phyloP scores from a whole-genome alignment of 2,329 filamentous ascomycete species.

The Fusarium tupiense region DNA sequence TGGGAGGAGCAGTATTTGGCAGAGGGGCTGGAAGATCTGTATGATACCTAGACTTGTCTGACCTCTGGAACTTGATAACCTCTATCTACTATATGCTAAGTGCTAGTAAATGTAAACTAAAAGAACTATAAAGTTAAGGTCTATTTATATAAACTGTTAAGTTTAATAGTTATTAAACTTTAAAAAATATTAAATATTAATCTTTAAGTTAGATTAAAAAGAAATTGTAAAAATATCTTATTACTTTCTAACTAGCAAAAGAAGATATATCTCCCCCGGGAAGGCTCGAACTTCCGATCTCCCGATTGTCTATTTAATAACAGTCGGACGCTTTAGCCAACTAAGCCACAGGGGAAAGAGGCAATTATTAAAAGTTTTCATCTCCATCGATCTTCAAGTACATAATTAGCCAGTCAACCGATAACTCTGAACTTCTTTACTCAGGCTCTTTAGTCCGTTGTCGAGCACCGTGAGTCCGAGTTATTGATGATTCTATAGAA shows the following conservation, averaged over 20 bases:
- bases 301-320: constrained; percentile 41
- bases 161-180: background rate
- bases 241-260: background rate
- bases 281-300: constrained; percentile 46
- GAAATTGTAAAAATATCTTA: accelerated
- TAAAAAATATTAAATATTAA: background rate
- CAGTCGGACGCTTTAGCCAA: constrained; percentile 35
- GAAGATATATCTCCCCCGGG: constrained; percentile 12
- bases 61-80: constrained; percentile 42
- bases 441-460: background rate
- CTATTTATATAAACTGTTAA: too few relatives aligned
- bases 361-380: accelerated
- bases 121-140: background rate
- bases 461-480: background rate
- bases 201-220: background rate
- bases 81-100: constrained; percentile 16
- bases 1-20: constrained; percentile 22
- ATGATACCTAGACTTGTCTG: constrained; percentile 48
- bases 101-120: background rate
- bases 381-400: accelerated
- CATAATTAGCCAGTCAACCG: background rate
- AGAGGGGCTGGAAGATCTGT: constrained; percentile 47
- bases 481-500: background rate
- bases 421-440: background rate
- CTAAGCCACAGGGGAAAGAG: background rate